Percentiles rank a stretch among this genome's conserved stretches.
These are phyloP conservation scores for Populus tremula DNA, from an alignment of 345 rosid genomes.

Conservation along the genomic window DNA sequence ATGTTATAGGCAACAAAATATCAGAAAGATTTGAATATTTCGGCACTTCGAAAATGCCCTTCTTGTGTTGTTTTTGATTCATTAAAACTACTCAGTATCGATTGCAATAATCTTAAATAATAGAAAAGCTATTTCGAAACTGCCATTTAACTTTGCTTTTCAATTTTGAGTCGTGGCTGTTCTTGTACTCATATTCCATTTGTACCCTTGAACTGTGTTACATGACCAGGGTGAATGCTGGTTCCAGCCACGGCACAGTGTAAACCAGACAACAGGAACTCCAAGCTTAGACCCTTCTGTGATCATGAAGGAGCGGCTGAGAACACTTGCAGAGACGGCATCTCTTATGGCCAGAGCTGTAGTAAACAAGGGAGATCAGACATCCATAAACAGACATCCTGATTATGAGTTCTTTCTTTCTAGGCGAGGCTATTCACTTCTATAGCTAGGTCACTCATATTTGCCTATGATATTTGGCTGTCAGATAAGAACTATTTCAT, in stretches of 20 bases:
- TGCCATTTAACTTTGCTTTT: neutral
- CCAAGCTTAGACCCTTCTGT: conserved; percentile 24
- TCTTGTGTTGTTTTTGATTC: neutral
- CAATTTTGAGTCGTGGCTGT: neutral
- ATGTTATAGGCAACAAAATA: neutral
- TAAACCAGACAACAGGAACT: conserved; percentile 16
- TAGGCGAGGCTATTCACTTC: conserved; percentile 23
- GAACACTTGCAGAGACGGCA: conserved; percentile 49
- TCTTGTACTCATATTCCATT: neutral
- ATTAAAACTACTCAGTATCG: neutral
- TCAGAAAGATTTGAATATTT: neutral
- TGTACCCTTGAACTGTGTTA: neutral
- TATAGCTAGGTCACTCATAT: neutral
- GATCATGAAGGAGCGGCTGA: conserved; percentile 46
- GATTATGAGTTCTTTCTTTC: conserved; percentile 54
- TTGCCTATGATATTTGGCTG: neutral
- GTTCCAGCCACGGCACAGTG: conserved; percentile 40
- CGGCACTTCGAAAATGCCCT: neutral
- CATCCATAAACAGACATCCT: conserved; percentile 43
- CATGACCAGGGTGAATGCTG: conserved; percentile 52
- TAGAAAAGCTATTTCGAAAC: neutral
- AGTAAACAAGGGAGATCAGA: conserved; percentile 36
- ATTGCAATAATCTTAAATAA: neutral
- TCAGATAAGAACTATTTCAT: neutral
- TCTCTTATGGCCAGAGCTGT: conserved; percentile 48